phyloP scores from a whole-genome alignment of 495 filamentous ascomycete genomes.

The Aspergillus ellipticus region DNA sequence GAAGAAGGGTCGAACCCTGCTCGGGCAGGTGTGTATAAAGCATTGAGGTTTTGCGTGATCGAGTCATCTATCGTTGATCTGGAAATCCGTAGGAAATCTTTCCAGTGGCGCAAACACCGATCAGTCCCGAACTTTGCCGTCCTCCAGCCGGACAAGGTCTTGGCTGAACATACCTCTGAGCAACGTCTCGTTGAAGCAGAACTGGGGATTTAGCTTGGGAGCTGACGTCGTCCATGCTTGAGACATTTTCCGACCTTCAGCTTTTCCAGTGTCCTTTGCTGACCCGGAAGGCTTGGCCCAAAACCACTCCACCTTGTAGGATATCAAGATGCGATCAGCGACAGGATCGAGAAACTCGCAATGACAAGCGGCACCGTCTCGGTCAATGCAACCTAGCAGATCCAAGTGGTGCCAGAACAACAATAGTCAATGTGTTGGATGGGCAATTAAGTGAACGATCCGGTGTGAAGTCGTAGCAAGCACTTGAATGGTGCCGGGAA shows the following conservation, averaged over 20 bases:
- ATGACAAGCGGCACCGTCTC: neutral
- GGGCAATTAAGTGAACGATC: neutral
- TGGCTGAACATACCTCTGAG: slow-evolving; percentile 64
- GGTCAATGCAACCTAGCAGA: neutral
- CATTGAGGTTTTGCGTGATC: slow-evolving; percentile 90
- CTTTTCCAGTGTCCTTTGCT: slow-evolving; percentile 18
- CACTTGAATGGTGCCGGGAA: neutral
- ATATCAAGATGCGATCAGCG: neutral
- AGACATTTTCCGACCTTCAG: slow-evolving; percentile 51
- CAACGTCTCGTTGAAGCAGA: slow-evolving; percentile 85
- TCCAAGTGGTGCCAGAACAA: neutral
- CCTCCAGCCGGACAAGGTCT: neutral
- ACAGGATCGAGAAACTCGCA: neutral
- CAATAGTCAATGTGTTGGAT: neutral
- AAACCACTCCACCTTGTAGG: slow-evolving; percentile 41
- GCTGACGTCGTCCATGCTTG: slow-evolving; percentile 48
- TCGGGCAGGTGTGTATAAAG: slow-evolving; percentile 70
- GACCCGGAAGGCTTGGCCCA: slow-evolving; percentile 28
- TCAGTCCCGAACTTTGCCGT: neutral
- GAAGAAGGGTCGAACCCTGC: slow-evolving; percentile 77
- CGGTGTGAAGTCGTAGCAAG: neutral
- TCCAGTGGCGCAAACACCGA: slow-evolving; percentile 2
- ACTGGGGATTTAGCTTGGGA: slow-evolving; percentile 75
- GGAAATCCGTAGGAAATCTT: slow-evolving; percentile 92
- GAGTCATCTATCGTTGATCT: slow-evolving; percentile 85